Conservation (phyloP, 2,329 filamentous ascomycete species). For the Pseudocercospora ulei region DNA sequence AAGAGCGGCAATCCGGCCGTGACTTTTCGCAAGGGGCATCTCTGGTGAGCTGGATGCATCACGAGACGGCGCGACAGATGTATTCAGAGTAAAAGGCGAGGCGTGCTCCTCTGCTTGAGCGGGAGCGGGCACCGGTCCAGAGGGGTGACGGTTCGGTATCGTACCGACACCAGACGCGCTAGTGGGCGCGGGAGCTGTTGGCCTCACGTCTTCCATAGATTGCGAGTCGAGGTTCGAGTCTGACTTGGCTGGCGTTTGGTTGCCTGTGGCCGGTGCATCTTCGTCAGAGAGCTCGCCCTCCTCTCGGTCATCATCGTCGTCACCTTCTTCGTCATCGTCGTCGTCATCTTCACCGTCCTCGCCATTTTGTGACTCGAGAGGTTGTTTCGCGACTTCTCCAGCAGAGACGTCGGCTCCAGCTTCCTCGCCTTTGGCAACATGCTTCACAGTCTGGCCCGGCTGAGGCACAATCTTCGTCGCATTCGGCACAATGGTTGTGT, state of each 20-base stretch:
- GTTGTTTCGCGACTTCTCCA: conserved; percentile 37
- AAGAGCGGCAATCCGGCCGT: conserved; percentile 35
- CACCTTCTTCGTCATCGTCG: conserved; percentile 45
- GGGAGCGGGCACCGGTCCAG: conserved; percentile 5
- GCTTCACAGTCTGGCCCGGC: conserved; percentile 32
- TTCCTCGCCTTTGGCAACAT: conserved; percentile 33
- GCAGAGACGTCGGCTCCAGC: conserved; percentile 35
- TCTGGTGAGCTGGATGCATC: conserved; percentile 39
- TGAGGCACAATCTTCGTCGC: conserved; percentile 34
- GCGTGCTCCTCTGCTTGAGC: conserved; percentile 7
- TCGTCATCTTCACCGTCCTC: conserved; percentile 42
- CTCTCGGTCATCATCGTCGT: conserved; percentile 40
- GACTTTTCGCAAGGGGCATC: conserved; percentile 36
- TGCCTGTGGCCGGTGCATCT: conserved; percentile 23
- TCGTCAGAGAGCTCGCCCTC: conserved; percentile 33
- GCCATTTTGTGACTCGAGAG: conserved; percentile 38
- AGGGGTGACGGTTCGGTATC: background rate
- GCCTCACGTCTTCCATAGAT: conserved; percentile 20
- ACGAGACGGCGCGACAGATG: conserved; percentile 13
- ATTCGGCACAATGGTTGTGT: conserved; percentile 35
- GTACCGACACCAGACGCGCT: background rate
- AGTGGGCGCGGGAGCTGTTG: conserved; percentile 7
- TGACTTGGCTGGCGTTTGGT: conserved; percentile 20
- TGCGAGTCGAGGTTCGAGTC: conserved; percentile 11
- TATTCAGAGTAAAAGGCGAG: no score